Conservation (phyloP, 2,329 filamentous ascomycete genomes). For the Hymenoscyphus fraxineus region DNA sequence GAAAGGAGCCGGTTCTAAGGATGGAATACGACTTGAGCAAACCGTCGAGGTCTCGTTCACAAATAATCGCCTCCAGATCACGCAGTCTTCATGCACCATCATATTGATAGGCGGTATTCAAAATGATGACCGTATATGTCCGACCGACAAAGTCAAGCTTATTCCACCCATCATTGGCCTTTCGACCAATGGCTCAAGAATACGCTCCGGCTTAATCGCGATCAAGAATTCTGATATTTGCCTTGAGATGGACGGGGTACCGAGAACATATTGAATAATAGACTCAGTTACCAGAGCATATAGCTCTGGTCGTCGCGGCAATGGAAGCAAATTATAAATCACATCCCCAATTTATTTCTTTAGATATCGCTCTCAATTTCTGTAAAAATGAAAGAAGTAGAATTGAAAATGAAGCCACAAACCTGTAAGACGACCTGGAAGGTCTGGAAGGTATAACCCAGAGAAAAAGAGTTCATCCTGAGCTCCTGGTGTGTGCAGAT, state of each 20-base stretch:
- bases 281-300: constrained; percentile 55
- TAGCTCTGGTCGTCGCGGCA: constrained; percentile 35
- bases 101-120: neutral
- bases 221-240: constrained; percentile 69
- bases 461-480: no score
- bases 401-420: neutral
- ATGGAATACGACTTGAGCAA: neutral
- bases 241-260: constrained; percentile 70
- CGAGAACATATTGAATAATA: constrained; percentile 67
- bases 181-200: constrained; percentile 76
- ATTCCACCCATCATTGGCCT: constrained; percentile 81
- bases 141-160: constrained; percentile 80
- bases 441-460: no score
- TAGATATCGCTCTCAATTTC: neutral
- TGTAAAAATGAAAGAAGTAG: neutral
- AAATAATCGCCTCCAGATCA: neutral
- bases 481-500: neutral
- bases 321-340: neutral
- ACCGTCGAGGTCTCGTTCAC: neutral
- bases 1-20: neutral
- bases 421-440: no score
- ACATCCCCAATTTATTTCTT: neutral
- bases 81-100: neutral
- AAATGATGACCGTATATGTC: constrained; percentile 26
- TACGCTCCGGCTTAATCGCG: constrained; percentile 99